Percentiles rank a stretch among this genome's conserved stretches.
Evolutionary conservation across 2,329 filamentous ascomycete genomes (phyloP).

Genomic region (Calonectria naviculata): DNA sequence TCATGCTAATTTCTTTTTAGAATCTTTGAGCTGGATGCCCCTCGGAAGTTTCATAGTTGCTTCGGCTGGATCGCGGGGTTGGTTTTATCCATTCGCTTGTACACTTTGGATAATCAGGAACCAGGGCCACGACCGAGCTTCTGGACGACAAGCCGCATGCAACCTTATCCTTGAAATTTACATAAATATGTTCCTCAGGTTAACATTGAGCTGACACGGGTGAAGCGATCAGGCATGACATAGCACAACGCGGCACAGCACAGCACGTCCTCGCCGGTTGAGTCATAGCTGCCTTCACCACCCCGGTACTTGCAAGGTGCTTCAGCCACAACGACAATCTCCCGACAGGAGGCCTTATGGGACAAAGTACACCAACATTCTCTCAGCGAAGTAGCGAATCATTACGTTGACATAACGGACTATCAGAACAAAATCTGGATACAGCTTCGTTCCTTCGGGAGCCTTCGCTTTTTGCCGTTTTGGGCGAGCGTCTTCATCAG

Average conservation of each 20-base stretch:
- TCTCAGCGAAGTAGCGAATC: constrained; percentile 6
- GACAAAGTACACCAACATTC: not conserved
- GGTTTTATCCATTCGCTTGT: not conserved
- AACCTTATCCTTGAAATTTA: too few relatives aligned
- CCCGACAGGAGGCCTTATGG: not conserved
- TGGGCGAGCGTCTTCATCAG: not conserved
- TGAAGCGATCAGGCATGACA: not conserved
- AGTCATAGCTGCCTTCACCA: not conserved
- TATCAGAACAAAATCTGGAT: not conserved
- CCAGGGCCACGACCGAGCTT: too few relatives aligned
- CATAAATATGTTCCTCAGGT: not conserved
- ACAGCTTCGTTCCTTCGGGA: not conserved
- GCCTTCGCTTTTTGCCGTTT: constrained; percentile 1
- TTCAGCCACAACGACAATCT: not conserved
- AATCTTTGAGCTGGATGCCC: not conserved
- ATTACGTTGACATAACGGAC: not conserved
- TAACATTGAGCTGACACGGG: not conserved
- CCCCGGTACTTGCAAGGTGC: not conserved
- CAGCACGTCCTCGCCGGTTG: not conserved
- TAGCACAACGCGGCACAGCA: not conserved
- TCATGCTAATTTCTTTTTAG: not conserved
- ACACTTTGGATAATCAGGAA: not conserved
- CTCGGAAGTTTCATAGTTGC: not conserved
- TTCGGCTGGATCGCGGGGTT: not conserved
- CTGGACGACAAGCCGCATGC: too few relatives aligned